phyloP scores from a whole-genome alignment of 1,284 basidiomycete genomes.

The Grifola frondosa region DNA sequence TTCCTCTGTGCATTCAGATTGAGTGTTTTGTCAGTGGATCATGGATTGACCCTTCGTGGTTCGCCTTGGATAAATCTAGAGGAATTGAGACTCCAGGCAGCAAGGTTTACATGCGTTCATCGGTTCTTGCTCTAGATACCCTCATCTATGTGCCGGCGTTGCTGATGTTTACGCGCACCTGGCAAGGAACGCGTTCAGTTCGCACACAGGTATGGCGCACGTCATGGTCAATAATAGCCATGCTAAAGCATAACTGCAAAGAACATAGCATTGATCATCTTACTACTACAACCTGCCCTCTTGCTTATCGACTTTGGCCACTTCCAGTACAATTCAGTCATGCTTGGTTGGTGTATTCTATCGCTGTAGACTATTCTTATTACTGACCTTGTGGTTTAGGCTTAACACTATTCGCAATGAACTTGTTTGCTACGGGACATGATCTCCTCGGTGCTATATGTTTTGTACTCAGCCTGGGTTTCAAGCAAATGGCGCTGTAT shows the following conservation, averaged over 20 bases:
- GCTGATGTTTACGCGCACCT: conserved; percentile 57
- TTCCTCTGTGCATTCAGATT: too few species aligned
- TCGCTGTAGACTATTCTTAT: background rate
- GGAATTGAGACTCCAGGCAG: conserved; percentile 70
- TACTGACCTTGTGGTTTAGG: conserved; percentile 40
- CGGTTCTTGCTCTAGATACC: conserved; percentile 70
- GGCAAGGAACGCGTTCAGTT: conserved; percentile 65
- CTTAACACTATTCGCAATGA: conserved; percentile 68
- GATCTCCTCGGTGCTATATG: conserved; percentile 79
- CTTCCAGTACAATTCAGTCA: conserved; percentile 91
- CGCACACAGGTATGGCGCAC: conserved; percentile 61
- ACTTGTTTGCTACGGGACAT: conserved; percentile 64
- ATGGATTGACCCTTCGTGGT: conserved; percentile 70
- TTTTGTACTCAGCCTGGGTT: conserved; percentile 82
- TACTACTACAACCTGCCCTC: conserved; percentile 83
- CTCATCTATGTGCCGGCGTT: conserved; percentile 79
- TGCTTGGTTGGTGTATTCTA: conserved; percentile 64
- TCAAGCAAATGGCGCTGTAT: conserved; percentile 96
- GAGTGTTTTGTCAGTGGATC: conserved; percentile 49
- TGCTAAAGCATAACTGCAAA: conserved; percentile 28
- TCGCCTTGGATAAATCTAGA: conserved; percentile 73
- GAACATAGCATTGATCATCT: conserved; percentile 70
- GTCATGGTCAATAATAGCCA: background rate
- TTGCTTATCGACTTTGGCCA: conserved; percentile 89
- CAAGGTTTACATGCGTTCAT: conserved; percentile 79